Evolutionary conservation across 1,139 yeast species (phyloP).

Genomic region (Eremothecium sinecaudum): DNA sequence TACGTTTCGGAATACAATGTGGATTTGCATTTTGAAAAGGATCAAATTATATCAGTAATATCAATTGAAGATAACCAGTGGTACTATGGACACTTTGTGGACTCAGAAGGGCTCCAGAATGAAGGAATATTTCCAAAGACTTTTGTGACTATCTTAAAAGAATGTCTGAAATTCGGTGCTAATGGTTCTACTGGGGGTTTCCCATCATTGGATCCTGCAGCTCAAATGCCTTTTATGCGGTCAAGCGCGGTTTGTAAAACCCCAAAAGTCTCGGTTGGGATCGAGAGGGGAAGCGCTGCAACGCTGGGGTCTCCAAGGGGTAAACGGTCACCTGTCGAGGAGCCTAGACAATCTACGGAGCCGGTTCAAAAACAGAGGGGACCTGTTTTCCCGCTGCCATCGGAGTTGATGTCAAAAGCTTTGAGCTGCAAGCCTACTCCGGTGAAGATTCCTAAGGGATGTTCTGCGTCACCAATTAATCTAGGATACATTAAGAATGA

Average conservation of each 20-base stretch:
- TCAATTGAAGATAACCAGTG: conserved; percentile 84
- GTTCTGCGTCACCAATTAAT: neutral
- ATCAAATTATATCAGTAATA: conserved; percentile 63
- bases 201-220: conserved; percentile 5
- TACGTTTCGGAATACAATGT: conserved; percentile 76
- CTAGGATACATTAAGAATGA: neutral
- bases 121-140: conserved; percentile 83
- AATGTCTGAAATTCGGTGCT: neutral
- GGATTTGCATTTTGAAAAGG: conserved; percentile 63
- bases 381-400: conserved; percentile 1
- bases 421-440: neutral
- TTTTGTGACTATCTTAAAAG: conserved; percentile 43
- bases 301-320: neutral
- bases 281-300: neutral
- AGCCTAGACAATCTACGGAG: neutral
- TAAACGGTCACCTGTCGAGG: no score
- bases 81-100: conserved; percentile 63
- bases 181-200: neutral
- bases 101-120: conserved; percentile 32
- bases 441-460: conserved; percentile 3
- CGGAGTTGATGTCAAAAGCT: neutral
- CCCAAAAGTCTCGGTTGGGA: neutral
- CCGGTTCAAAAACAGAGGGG: neutral
- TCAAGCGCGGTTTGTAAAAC: neutral
- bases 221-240: conserved; percentile 3